Conservation (phyloP, 352 stramenopile genomes). For the Phytophthora quininea region DNA sequence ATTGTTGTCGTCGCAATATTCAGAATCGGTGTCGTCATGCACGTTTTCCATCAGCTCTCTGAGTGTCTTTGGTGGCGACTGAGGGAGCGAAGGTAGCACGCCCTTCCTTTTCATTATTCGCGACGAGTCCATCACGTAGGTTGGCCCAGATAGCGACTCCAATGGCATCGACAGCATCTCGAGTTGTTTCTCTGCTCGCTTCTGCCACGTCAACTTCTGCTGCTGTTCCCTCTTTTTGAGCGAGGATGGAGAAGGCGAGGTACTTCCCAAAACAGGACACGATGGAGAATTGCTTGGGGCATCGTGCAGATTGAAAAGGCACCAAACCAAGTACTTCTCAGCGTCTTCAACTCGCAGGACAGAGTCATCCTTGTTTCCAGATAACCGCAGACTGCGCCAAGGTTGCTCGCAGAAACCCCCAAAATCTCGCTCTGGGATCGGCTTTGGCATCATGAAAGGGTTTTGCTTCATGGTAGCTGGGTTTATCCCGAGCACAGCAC, state of each 20-base stretch:
- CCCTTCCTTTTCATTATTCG: slow-evolving; percentile 79
- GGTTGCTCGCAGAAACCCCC: slow-evolving; percentile 27
- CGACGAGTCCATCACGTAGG: slow-evolving; percentile 74
- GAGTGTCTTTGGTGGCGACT: slow-evolving; percentile 68
- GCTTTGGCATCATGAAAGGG: slow-evolving; percentile 83
- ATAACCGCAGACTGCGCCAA: slow-evolving; percentile 33
- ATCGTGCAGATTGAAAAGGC: slow-evolving; percentile 50
- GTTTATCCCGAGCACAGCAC: slow-evolving; percentile 61
- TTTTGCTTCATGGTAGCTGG: slow-evolving; percentile 72
- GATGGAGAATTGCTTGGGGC: slow-evolving; percentile 1
- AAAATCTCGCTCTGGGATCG: slow-evolving; percentile 72
- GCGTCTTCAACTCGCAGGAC: slow-evolving; percentile 54
- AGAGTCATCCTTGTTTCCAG: slow-evolving; percentile 24
- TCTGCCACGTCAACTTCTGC: slow-evolving; percentile 53
- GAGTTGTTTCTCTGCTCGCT: slow-evolving; percentile 70
- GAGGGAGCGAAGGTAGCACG: slow-evolving; percentile 58
- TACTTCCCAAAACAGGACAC: slow-evolving; percentile 5
- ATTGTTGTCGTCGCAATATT: slow-evolving; percentile 16
- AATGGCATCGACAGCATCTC: slow-evolving; percentile 73
- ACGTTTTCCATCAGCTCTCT: slow-evolving; percentile 63
- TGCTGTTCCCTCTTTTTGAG: slow-evolving; percentile 27
- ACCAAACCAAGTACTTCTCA: slow-evolving; percentile 76
- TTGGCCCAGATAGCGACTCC: slow-evolving; percentile 52
- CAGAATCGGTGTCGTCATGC: slow-evolving; percentile 28
- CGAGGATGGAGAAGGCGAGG: slow-evolving; percentile 18